A percentile compares a stretch with the other conserved stretches of the same genome.
Evolutionary conservation across 2,329 filamentous ascomycete genomes (phyloP).

Genomic region (Laburnicola sp.): DNA sequence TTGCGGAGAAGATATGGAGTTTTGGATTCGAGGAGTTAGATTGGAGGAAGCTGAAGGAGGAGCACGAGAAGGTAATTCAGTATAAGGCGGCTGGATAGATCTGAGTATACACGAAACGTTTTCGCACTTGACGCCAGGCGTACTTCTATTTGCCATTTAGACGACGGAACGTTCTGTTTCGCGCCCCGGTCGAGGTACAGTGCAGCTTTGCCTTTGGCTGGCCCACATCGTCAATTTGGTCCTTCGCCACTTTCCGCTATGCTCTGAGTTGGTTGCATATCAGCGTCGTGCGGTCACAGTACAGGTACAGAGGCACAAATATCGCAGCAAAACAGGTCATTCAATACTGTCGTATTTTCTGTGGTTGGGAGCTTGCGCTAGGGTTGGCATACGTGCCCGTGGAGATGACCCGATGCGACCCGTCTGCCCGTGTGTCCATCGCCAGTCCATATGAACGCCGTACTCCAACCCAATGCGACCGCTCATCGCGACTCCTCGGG

Average conservation of each 20-base stretch:
- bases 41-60: background rate
- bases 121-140: no score
- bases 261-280: no score
- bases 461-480: slow-evolving; percentile 7
- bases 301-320: no score
- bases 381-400: slow-evolving; percentile 1
- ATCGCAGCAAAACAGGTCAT: background rate
- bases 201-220: no score
- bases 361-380: slow-evolving; percentile 6
- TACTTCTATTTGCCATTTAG: no score
- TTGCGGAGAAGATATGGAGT: slow-evolving; percentile 46
- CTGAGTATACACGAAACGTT: no score
- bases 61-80: no score
- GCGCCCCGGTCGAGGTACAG: no score
- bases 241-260: no score
- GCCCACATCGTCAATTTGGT: no score
- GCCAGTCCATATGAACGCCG: slow-evolving; percentile 5
- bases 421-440: slow-evolving; percentile 3
- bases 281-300: no score
- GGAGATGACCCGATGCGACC: background rate
- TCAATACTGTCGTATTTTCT: slow-evolving; percentile 6
- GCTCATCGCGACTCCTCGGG: background rate
- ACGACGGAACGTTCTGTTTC: no score
- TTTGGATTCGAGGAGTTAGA: slow-evolving; percentile 45
- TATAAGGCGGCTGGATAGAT: background rate